Conservation (phyloP, 2,329 filamentous ascomycete genomes). For the Botrytis pseudocinerea region DNA sequence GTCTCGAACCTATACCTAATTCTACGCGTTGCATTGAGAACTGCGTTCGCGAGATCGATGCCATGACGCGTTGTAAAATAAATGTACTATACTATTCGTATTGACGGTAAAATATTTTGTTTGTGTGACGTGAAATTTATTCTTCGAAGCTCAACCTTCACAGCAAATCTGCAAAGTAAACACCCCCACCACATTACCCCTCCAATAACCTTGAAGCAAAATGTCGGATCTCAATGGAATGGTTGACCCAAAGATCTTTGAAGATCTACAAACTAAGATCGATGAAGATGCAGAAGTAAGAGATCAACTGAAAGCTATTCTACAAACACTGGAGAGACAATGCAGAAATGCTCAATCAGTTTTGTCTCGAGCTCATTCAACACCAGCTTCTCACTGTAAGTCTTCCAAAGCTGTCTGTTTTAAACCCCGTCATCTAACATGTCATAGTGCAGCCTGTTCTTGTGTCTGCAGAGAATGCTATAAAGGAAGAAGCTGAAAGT, state of each 20-base stretch:
- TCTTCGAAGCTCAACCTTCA: not conserved
- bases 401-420: conserved; percentile 25
- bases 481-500: conserved; percentile 70
- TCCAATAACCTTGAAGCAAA: conserved; percentile 15
- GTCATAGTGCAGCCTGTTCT: conserved; percentile 66
- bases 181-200: conserved; percentile 14
- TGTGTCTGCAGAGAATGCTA: conserved; percentile 65
- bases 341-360: conserved; percentile 78
- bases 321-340: conserved; percentile 80
- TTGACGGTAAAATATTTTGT: conserved; percentile 1
- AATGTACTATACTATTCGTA: not conserved
- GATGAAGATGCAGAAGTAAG: conserved; percentile 82
- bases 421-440: conserved; percentile 23
- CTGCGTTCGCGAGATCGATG: not conserved
- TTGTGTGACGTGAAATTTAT: not conserved
- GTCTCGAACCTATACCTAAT: too few relatives aligned
- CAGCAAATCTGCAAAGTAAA: not conserved
- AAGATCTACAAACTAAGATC: conserved; percentile 82
- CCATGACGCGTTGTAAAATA: not conserved
- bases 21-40: not conserved
- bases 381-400: conserved; percentile 64
- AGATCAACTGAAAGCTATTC: conserved; percentile 79
- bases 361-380: conserved; percentile 87
- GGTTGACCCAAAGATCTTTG: conserved; percentile 74
- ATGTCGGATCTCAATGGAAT: conserved; percentile 34